Base-by-base conservation (phyloP, 2,329 filamentous ascomycete species). In the Xylaria sp. region DNA sequence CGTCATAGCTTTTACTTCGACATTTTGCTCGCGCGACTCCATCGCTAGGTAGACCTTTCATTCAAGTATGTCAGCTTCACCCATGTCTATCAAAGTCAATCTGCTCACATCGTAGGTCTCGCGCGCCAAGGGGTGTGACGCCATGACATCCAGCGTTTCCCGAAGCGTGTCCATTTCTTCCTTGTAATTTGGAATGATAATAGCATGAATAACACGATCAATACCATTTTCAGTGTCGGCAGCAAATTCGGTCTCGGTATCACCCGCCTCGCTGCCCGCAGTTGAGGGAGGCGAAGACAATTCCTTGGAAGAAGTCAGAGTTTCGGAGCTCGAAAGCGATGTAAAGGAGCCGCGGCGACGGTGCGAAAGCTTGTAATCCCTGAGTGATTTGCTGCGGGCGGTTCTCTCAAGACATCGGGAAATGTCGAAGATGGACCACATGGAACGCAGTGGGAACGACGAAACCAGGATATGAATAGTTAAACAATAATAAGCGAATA, bases 181-280 rank as follows among this genome's bases (percentile, higher is more conserved):
- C 79, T 91, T 91, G 81, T 93, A 93, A 75, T 92, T 92, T 20
- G 91, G 91, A 52, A 93, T 84, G 71, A 93, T 83, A 70, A 93
- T 91, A 15, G 88, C 89, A 76, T 92, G 89, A 36, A 91, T 80
- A 64, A 91, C 79, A 28, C 81, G 81, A 49, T 84, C 81, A n/a
- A 80, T 76, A 0, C 81, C 78, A 10, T 79, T 77, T 20, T 84
- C 83, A 54, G 73, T 79, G 57, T 88, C 86, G 54, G 81, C 79
- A 71, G 82, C 83, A 63, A 82, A 78, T 46, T 86, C 84, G 36
- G 80, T 72, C 52, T 88, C 85, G 8, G 83, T 74, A 63, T 89
- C 85, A 64, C 84, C 85, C 36, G 84, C 82, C 72, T 88, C 84
- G 77, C 84, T 86, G 75, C 82, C 82, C 41, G 83, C 80, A 55